A percentile compares a stretch with the other conserved stretches of the same genome.
These are phyloP conservation scores for Hylodesmum podocarpum DNA, from an alignment of 306 rosid species.

Conservation along the genomic window DNA sequence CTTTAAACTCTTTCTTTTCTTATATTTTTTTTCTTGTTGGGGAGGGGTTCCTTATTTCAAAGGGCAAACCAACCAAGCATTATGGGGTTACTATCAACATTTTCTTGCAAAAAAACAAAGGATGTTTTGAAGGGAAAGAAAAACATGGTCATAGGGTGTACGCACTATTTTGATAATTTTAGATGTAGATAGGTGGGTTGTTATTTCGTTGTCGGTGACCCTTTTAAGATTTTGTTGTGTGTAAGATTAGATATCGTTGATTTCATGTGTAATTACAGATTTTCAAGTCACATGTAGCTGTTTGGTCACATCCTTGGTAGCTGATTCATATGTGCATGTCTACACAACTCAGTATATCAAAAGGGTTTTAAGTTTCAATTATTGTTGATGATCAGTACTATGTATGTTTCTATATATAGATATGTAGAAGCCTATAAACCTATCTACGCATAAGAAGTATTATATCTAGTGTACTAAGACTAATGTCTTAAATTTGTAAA, in stretches of 20 bases:
- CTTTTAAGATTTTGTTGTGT: slow-evolving; percentile 7
- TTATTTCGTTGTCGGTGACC: slow-evolving; percentile 19
- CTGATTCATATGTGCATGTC: background rate
- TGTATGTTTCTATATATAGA: background rate
- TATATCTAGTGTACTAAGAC: too few relatives aligned
- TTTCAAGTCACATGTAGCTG: slow-evolving; percentile 3
- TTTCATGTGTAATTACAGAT: background rate
- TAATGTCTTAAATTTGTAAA: background rate
- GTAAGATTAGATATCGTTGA: slow-evolving; percentile 1
- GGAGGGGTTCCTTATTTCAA: background rate
- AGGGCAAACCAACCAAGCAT: background rate
- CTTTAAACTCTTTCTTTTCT: too few relatives aligned
- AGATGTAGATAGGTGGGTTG: slow-evolving; percentile 19
- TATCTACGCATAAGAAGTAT: background rate
- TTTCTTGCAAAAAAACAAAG: slow-evolving; percentile 14
- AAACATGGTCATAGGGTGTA: background rate
- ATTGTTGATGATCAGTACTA: background rate
- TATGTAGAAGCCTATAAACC: background rate
- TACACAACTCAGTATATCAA: background rate
- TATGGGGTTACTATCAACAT: background rate
- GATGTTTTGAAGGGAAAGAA: background rate
- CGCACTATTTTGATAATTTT: slow-evolving; percentile 4
- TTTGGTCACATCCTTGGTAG: slow-evolving; percentile 11
- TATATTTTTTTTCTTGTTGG: background rate
- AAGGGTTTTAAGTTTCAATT: slow-evolving; percentile 1